These are phyloP conservation scores for Pythium rhizo-oryzae DNA, from an alignment of 352 stramenopile species.

Conservation along the genomic window DNA sequence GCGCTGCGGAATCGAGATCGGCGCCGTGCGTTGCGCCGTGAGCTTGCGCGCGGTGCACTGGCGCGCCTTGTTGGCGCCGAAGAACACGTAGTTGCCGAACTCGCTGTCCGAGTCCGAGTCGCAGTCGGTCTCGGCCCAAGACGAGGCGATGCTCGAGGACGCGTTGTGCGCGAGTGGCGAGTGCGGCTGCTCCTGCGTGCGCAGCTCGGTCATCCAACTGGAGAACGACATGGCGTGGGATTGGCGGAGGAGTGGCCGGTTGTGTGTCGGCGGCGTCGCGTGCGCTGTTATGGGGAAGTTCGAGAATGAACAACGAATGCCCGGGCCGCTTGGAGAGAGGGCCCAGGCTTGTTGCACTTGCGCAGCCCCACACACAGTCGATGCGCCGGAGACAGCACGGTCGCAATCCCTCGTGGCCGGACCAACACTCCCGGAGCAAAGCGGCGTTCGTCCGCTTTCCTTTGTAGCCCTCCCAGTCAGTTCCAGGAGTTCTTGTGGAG, in stretches of 20 bases:
- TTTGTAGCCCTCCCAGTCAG: conserved; percentile 22
- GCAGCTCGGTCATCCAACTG: conserved; percentile 52
- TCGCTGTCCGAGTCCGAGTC: conserved; percentile 53
- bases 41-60: conserved; percentile 22
- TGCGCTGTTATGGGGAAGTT: conserved; percentile 23
- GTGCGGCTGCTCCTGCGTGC: conserved; percentile 27
- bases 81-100: conserved; percentile 20
- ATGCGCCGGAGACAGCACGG: neutral
- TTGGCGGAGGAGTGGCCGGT: too few relatives aligned
- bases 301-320: conserved; percentile 34
- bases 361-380: conserved; percentile 3
- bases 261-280: neutral
- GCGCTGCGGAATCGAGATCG: conserved; percentile 55
- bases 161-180: too few relatives aligned
- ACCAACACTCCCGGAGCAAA: conserved; percentile 24
- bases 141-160: conserved; percentile 42
- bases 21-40: conserved; percentile 40
- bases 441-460: conserved; percentile 29
- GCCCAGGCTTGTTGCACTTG: conserved; percentile 21
- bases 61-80: conserved; percentile 26
- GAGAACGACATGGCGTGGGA: conserved; percentile 59
- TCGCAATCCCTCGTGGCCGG: conserved; percentile 12
- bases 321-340: neutral
- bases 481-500: conserved; percentile 29
- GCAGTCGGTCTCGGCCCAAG: conserved; percentile 58